Evolutionary conservation across 2,329 filamentous ascomycete species (phyloP), one percentile per base, ranked within the genome.

Genomic region (Macroventuria anomochaeta): DNA sequence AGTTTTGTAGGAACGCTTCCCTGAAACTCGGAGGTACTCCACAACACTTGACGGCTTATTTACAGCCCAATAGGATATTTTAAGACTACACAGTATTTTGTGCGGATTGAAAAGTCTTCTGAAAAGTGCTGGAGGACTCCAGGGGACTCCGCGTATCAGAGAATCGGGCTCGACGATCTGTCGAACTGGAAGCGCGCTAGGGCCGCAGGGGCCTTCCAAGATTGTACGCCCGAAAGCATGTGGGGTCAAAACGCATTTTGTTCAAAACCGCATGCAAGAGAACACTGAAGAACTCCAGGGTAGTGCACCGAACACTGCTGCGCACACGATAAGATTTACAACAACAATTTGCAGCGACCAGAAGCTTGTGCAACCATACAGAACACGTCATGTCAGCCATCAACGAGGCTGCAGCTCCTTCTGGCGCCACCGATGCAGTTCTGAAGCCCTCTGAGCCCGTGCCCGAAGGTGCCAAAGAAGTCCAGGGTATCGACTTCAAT

Each of bases 401-500:
- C 55, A 61, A 62, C 49, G 59, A 52, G 55, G 43, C 58, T 43
- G 46, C 62, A 61, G 77, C 77, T 40, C 80, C 80, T 12, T 61
- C 73, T 7, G 74, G 70, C 61, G 80, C 79, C 59, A 90, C 87
- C 40, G 86, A 89, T 73, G 93, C 93, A 25, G 93, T 97, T 39
- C 82, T 97, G 44, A 89, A 93, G 64, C 83, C 88, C 42, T 97
- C 93, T 1, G 88, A 89, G 52, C 89, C 90, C 48, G 87, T 96
- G 72, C 90, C 93, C 13, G 83, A 87, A 48, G 88, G 83, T 39
- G 85, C 90, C n/a, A 86, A 88, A 62, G 85, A 90, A 71, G 93
- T 99, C 29, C 85, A 89, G 71, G 95, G 96, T 67, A 84, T 97
- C 57, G 93, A 99, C 72, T 99, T 97, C 78, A 89, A 97, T 78